Evolutionary conservation across 805 yeast genomes (phyloP), one percentile per base, ranked within the genome.

Genomic region (Suhomyces vadensis): DNA sequence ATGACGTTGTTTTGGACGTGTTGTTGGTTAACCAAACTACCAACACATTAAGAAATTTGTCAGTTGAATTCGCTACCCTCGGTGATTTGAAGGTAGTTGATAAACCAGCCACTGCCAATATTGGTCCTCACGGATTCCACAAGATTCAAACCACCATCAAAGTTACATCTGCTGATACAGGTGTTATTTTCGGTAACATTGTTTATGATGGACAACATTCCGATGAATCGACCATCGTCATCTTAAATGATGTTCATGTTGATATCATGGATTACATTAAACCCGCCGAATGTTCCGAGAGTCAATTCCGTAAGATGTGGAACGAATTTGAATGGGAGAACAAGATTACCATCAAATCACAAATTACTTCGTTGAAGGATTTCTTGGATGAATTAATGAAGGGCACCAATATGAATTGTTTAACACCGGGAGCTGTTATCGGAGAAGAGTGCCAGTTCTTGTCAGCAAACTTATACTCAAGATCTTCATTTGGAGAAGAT

Each of bases 301-400:
- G 83, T 36, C 85, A 81, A 54, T 94, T 94, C 86, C 86, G 99
- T 61, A 79, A 83, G 58, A 92, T 91, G 98, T 94, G 99, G 99
- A 89, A 90, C 64, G 97, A 91, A 64, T 94, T 95, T 63, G 99
- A 94, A 71, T 94, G 99, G 99, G 99, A 94, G 69, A 94, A 94
- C 74, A 94, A 94, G 74, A 91, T 94, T 55, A 87, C 91, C 48
- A 87, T 94, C 62, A 83, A 85, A 54, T 81, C 95, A 2, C 77
- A 74, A 42, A 73, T 83, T 51, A 64, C 77, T 24, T 69, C 87
- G 1, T 76, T 95, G 59, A 83, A 84, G 60, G 87, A 80, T 37
- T 94, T 88, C 67, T 74, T 94, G 64, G 85, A 83, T 47, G 83
- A 79, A 57, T 71, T 94, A 55, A 71, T 87, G 70, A 71, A 75